Evolutionary conservation across 495 filamentous ascomycete genomes (phyloP).

Genomic region (Penicillium coprophilum): DNA sequence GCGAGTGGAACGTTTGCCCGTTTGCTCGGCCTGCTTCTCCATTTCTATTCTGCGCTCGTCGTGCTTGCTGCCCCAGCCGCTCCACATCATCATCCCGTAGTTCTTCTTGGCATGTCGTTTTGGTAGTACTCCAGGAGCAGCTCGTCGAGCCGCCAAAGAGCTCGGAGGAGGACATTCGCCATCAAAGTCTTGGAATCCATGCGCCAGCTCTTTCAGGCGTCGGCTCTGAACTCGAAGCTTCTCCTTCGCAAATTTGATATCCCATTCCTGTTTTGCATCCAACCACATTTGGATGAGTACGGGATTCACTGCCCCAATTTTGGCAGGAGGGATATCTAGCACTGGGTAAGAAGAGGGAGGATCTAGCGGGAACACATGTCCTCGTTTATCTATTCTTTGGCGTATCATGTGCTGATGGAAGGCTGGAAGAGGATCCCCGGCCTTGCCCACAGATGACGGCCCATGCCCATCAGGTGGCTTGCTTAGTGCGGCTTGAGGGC

Average conservation of each 20-base stretch:
- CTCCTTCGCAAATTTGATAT: constrained; percentile 62
- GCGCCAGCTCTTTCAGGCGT: constrained; percentile 65
- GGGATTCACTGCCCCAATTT: constrained; percentile 76
- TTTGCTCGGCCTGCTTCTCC: constrained; percentile 40
- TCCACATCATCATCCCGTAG: constrained; percentile 80
- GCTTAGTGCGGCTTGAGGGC: constrained; percentile 25
- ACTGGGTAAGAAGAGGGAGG: constrained; percentile 59
- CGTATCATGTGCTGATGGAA: constrained; percentile 89
- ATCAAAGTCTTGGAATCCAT: constrained; percentile 67
- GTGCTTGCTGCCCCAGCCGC: constrained; percentile 80
- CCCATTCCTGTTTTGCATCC: constrained; percentile 65
- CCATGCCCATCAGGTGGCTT: constrained; percentile 18
- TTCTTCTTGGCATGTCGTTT: constrained; percentile 54
- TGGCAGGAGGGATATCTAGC: constrained; percentile 57
- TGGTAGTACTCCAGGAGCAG: constrained; percentile 52
- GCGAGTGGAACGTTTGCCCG: constrained; percentile 27
- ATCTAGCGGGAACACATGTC: constrained; percentile 64
- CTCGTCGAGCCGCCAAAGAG: constrained; percentile 70
- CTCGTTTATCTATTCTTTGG: constrained; percentile 76
- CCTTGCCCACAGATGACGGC: constrained; percentile 61
- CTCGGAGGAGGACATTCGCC: constrained; percentile 80
- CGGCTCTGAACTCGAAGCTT: constrained; percentile 67
- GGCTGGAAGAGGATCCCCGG: constrained; percentile 75
- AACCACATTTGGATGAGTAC: constrained; percentile 84
- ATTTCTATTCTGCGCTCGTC: constrained; percentile 67